These are phyloP conservation scores for Lunasporangiospora selenospora DNA, from an alignment of 192 early-diverging fungal species.

Conservation along the genomic window DNA sequence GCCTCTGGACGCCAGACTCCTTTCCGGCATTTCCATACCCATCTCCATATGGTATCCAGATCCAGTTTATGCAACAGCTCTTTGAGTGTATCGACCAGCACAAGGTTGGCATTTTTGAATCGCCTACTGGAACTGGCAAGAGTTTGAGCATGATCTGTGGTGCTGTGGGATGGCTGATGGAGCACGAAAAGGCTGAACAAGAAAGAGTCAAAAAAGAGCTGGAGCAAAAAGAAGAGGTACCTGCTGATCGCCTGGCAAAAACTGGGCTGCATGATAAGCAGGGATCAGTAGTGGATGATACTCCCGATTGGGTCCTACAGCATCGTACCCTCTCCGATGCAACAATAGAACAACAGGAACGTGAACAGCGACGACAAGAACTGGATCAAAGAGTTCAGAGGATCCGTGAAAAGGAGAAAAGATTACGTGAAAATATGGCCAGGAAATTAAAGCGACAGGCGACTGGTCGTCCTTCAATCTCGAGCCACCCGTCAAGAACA, in stretches of 20 bases:
- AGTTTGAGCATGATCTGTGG: conserved; percentile 89
- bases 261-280: too few species aligned
- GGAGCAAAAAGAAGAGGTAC: neutral
- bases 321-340: conserved; percentile 18
- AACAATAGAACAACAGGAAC: conserved; percentile 18
- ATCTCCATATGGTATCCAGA: conserved; percentile 76
- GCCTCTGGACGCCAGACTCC: conserved; percentile 11
- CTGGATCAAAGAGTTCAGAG: conserved; percentile 43
- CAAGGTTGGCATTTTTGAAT: conserved; percentile 87
- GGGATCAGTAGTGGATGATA: conserved; percentile 14
- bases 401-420: conserved; percentile 46
- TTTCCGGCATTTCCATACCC: conserved; percentile 42
- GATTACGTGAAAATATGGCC: conserved; percentile 32
- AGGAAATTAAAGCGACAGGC: conserved; percentile 25
- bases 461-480: neutral
- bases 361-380: conserved; percentile 26
- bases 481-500: neutral
- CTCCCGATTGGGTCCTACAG: conserved; percentile 51
- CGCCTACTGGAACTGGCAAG: conserved; percentile 95
- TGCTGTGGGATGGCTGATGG: conserved; percentile 80
- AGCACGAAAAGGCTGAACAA: conserved; percentile 49
- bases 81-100: conserved; percentile 72
- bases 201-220: neutral
- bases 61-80: conserved; percentile 77
- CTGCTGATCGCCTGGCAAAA: too few species aligned